Evolutionary conservation across 23 red algal species (phyloP).

Genomic region (Gracilaria vermiculophylla): DNA sequence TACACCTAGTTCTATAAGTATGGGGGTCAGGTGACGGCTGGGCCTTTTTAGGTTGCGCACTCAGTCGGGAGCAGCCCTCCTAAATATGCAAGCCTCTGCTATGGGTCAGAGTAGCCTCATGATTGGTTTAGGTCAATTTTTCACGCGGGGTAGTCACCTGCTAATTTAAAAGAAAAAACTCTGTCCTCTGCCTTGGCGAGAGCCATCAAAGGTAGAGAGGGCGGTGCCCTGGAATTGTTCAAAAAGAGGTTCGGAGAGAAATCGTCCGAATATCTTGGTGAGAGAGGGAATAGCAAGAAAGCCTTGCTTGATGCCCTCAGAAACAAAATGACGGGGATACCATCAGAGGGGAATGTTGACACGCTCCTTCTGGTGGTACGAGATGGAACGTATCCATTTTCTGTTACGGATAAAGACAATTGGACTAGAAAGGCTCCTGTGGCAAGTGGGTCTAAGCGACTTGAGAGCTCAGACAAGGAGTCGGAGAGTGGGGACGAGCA

Average conservation of each 20-base stretch:
- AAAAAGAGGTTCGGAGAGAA: neutral
- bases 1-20: neutral
- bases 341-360: neutral
- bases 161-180: neutral
- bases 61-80: constrained; percentile 25
- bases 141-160: neutral
- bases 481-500: no score
- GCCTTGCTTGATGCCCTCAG: neutral
- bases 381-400: neutral
- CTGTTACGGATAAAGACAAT: neutral
- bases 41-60: neutral
- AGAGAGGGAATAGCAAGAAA: neutral
- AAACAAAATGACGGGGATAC: neutral
- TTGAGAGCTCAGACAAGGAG: no score
- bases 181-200: neutral
- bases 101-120: neutral
- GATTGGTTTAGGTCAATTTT: neutral
- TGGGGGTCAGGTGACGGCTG: constrained; percentile 12
- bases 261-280: neutral
- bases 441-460: no score
- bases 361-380: neutral
- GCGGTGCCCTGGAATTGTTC: neutral
- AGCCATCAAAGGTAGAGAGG: neutral
- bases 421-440: no score
- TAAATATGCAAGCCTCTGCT: neutral